Conservation (phyloP, 176 grass and related monocot species). For the Triticum urartu region DNA sequence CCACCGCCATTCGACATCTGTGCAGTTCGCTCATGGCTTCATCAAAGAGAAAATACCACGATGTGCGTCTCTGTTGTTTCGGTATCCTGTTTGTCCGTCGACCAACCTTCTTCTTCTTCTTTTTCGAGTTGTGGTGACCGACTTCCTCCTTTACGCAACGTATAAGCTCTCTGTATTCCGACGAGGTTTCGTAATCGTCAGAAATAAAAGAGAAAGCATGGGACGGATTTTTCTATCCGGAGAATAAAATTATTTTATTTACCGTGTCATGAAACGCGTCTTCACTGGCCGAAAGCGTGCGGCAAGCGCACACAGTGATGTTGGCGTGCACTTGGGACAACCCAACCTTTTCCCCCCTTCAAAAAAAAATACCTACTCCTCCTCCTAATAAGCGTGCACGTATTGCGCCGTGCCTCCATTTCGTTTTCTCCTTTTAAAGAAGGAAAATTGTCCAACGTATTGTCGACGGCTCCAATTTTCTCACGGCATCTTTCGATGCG, state of each 20-base stretch:
- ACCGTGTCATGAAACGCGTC: background rate
- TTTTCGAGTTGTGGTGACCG: no score
- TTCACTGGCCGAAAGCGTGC: conserved; percentile 23
- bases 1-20: background rate
- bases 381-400: no score
- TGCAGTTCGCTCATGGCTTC: background rate
- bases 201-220: no score
- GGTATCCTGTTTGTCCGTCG: no score
- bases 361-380: background rate
- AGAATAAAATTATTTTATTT: background rate
- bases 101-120: no score
- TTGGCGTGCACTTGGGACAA: conserved; percentile 29
- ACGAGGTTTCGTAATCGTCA: no score
- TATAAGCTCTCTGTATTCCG: no score
- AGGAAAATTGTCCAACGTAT: background rate
- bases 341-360: background rate
- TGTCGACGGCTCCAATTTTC: background rate
- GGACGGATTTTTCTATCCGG: background rate
- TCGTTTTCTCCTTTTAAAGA: background rate
- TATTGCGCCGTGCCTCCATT: background rate
- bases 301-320: conserved; percentile 11
- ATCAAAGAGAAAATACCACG: no score
- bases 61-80: no score
- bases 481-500: conserved; percentile 12
- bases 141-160: no score